Percentiles rank a stretch among this genome's conserved stretches.
Conservation (phyloP, 305 asterid genomes). For the Rubia peregrina region DNA sequence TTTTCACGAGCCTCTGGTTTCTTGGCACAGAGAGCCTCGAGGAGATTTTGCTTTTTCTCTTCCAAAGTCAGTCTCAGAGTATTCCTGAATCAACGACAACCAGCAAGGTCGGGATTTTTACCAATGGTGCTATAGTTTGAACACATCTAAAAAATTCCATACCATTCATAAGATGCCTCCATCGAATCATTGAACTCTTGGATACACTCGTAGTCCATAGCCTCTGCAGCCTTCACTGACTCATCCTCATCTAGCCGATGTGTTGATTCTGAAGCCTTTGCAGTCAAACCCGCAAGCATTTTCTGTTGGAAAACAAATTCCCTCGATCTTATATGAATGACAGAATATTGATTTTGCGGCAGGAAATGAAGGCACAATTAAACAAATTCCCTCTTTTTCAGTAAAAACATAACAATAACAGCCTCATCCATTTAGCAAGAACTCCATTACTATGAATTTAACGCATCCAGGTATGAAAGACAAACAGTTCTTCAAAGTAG, state of each 20-base stretch:
- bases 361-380: neutral
- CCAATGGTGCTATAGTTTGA: neutral
- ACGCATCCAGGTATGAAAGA: neutral
- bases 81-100: slow-evolving; percentile 39
- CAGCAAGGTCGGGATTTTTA: neutral
- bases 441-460: neutral
- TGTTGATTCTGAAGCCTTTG: slow-evolving; percentile 28
- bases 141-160: slow-evolving; percentile 4
- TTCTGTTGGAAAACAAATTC: slow-evolving; percentile 20
- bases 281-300: slow-evolving; percentile 19
- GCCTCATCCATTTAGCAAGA: neutral
- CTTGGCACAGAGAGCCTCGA: slow-evolving; percentile 30
- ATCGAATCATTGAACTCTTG: slow-evolving; percentile 41
- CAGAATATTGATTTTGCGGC: neutral
- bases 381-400: neutral
- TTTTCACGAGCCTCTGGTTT: slow-evolving; percentile 43
- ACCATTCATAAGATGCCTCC: slow-evolving; percentile 48
- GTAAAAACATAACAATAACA: neutral
- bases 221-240: slow-evolving; percentile 41
- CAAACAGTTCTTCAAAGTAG: neutral
- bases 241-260: slow-evolving; percentile 31
- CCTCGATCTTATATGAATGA: slow-evolving; percentile 2
- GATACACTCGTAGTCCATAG: slow-evolving; percentile 33
- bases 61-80: slow-evolving; percentile 31
- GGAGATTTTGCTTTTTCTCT: slow-evolving; percentile 40